Percentiles rank a stretch among this genome's conserved stretches.
These are phyloP conservation scores for Infundibulicybe gibba DNA, from an alignment of 768 basidiomycete genomes.

Conservation along the genomic window DNA sequence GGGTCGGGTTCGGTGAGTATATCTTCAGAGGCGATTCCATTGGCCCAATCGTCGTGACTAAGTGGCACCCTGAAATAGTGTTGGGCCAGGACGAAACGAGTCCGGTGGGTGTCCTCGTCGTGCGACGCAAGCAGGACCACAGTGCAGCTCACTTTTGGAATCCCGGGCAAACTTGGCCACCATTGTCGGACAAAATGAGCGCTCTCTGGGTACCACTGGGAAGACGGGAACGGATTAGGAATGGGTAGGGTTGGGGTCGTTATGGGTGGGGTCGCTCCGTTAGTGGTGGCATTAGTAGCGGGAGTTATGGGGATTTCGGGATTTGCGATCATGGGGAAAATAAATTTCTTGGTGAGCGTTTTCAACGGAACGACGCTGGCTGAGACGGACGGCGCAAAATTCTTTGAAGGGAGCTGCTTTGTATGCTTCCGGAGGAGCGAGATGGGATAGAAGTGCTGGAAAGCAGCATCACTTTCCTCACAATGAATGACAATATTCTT, in stretches of 20 bases:
- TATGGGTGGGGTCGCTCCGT: neutral
- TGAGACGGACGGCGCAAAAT: constrained; percentile 36
- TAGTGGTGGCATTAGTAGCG: neutral
- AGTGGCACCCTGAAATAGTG: constrained; percentile 76
- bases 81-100: constrained; percentile 64
- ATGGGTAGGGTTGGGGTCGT: constrained; percentile 6
- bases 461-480: constrained; percentile 63
- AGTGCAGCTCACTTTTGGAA: constrained; percentile 69
- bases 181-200: constrained; percentile 79
- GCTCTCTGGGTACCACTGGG: constrained; percentile 68
- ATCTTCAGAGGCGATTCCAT: neutral
- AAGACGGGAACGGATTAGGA: constrained; percentile 62
- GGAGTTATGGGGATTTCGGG: neutral
- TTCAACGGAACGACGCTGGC: constrained; percentile 37
- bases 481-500: constrained; percentile 69
- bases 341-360: constrained; percentile 49
- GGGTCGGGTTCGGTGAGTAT: no score
- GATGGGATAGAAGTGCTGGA: constrained; percentile 67
- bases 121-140: constrained; percentile 66
- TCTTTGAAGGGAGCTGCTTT: constrained; percentile 17
- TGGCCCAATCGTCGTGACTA: constrained; percentile 25
- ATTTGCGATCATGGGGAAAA: constrained; percentile 33
- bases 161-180: constrained; percentile 67
- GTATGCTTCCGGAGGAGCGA: constrained; percentile 32
- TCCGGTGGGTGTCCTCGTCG: constrained; percentile 55